A percentile compares a stretch with the other conserved stretches of the same genome.
phyloP scores from a whole-genome alignment of 2,329 filamentous ascomycete species.

The Ascosphaera apis region DNA sequence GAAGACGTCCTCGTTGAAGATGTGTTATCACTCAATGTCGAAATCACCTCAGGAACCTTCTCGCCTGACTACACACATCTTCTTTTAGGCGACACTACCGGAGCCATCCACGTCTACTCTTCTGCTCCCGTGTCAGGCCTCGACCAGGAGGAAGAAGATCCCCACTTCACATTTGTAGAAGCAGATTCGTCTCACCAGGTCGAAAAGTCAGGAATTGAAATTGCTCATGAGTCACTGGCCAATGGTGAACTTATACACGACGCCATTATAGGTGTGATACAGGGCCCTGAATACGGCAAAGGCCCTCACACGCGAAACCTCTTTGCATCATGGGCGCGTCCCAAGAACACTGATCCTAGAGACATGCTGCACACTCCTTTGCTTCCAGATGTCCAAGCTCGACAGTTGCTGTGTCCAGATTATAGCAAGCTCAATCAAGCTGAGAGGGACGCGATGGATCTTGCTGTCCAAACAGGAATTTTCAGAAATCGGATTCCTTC shows the following conservation, averaged over 20 bases:
- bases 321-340: slow-evolving; percentile 18
- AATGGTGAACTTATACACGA: slow-evolving; percentile 14
- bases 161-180: slow-evolving; percentile 1
- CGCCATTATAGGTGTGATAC: slow-evolving; percentile 13
- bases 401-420: slow-evolving; percentile 9
- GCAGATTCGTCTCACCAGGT: slow-evolving; percentile 3
- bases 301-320: slow-evolving; percentile 19
- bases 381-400: slow-evolving; percentile 8
- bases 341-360: slow-evolving; percentile 6
- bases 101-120: slow-evolving; percentile 29
- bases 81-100: slow-evolving; percentile 33
- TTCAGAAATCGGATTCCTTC: no score
- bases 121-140: slow-evolving; percentile 10
- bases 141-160: slow-evolving; percentile 1
- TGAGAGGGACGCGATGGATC: no score
- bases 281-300: slow-evolving; percentile 9
- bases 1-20: slow-evolving; percentile 30
- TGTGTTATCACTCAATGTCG: slow-evolving; percentile 24
- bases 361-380: slow-evolving; percentile 10
- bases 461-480: no score
- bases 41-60: slow-evolving; percentile 35
- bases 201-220: slow-evolving; percentile 9
- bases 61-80: slow-evolving; percentile 31
- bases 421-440: no score
- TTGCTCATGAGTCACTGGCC: slow-evolving; percentile 11